These are phyloP conservation scores for Chenopodium suecicum DNA, from an alignment of 148 eudicot genomes.

Conservation along the genomic window DNA sequence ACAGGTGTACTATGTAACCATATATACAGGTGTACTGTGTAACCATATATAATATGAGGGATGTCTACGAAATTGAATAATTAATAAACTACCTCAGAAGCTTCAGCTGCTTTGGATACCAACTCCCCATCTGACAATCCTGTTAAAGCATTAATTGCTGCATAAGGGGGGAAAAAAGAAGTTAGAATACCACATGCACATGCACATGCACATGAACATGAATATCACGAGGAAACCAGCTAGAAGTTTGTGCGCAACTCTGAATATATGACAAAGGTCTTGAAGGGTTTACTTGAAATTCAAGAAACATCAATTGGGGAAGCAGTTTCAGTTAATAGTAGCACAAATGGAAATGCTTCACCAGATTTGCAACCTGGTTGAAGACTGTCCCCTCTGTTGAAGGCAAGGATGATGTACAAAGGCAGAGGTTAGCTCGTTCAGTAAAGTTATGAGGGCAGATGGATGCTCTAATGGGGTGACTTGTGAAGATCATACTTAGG, in stretches of 20 bases:
- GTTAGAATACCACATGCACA: slow-evolving; percentile 1
- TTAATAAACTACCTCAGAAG: slow-evolving; percentile 56
- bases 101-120: slow-evolving; percentile 44
- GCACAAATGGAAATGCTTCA: neutral
- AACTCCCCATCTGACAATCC: slow-evolving; percentile 48
- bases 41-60: neutral
- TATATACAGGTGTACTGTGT: too few relatives aligned
- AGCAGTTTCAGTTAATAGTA: neutral
- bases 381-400: neutral
- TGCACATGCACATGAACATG: neutral
- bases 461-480: neutral
- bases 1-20: neutral
- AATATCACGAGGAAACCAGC: neutral
- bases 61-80: slow-evolving; percentile 1
- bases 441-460: neutral
- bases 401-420: neutral
- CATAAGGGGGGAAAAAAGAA: slow-evolving; percentile 15
- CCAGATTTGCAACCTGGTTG: neutral
- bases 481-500: neutral
- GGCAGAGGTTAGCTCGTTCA: neutral
- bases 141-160: slow-evolving; percentile 43
- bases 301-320: neutral
- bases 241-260: neutral
- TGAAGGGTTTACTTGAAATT: too few relatives aligned
- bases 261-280: slow-evolving; percentile 1